Evolutionary conservation across 257 asterid species (phyloP).

Genomic region (Cordia subcordata): DNA sequence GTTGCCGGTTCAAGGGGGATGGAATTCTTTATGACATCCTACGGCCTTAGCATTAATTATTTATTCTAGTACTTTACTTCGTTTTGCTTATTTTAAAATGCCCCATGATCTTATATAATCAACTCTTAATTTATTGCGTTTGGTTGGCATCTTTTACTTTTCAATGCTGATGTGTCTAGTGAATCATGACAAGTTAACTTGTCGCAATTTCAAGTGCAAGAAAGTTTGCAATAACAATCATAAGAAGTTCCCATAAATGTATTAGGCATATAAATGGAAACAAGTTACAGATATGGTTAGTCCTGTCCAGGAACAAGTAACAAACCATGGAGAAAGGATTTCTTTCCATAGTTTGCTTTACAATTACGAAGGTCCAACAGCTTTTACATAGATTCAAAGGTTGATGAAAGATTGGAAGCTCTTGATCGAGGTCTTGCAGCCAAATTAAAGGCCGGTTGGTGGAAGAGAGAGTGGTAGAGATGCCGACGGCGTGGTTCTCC

Average conservation of each 20-base stretch:
- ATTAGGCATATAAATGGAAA: slow-evolving; percentile 26
- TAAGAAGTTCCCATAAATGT: slow-evolving; percentile 22
- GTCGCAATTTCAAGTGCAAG: slow-evolving; percentile 31
- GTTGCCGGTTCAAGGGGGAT: not conserved
- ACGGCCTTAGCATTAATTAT: not conserved
- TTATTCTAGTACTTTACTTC: no score
- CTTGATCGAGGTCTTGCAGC: not conserved
- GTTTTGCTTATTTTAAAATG: not conserved
- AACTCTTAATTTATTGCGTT: not conserved
- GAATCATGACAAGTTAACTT: not conserved
- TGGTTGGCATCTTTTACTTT: not conserved
- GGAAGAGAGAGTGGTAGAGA: slow-evolving; percentile 4
- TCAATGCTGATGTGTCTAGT: not conserved
- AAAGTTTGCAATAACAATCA: slow-evolving; percentile 14
- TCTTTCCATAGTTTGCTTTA: slow-evolving; percentile 10
- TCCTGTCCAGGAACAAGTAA: slow-evolving; percentile 23
- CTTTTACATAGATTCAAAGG: not conserved
- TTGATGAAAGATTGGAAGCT: slow-evolving; percentile 6
- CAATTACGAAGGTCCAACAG: not conserved
- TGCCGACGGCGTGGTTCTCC: slow-evolving; percentile 89
- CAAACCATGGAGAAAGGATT: slow-evolving; percentile 16
- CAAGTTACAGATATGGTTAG: slow-evolving; percentile 11
- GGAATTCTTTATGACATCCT: not conserved
- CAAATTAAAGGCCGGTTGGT: no score
- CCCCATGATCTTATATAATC: not conserved